phyloP scores from a whole-genome alignment of 73 alveolate species.

The Tetrahymena elliotti region DNA sequence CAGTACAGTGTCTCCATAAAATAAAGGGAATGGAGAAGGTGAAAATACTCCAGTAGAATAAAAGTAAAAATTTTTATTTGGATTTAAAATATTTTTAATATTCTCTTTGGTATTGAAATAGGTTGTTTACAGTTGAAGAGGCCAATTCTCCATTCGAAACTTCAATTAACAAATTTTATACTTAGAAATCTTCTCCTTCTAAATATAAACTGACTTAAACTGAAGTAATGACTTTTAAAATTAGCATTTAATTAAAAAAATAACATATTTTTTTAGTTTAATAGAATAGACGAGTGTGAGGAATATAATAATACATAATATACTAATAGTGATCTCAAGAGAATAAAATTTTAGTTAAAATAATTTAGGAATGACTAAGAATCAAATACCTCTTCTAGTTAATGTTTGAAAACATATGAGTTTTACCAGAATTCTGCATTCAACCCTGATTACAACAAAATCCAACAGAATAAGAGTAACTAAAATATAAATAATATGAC shows the following conservation, averaged over 20 bases:
- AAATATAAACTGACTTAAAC: not conserved
- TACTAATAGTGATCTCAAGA: not conserved
- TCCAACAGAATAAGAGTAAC: not conserved
- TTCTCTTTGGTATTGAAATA: no score
- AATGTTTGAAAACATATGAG: not conserved
- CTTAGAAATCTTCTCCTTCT: not conserved
- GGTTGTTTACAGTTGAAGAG: not conserved
- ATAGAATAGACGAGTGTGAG: not conserved
- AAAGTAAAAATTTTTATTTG: not conserved
- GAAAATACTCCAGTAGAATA: not conserved
- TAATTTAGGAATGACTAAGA: not conserved
- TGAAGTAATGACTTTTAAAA: not conserved
- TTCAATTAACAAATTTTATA: not conserved
- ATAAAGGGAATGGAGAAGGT: not conserved
- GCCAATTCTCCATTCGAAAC: not conserved
- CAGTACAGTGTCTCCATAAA: not conserved
- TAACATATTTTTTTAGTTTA: not conserved
- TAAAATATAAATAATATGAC: not conserved
- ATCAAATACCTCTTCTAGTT: not conserved
- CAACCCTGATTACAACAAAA: not conserved
- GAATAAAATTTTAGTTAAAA: not conserved
- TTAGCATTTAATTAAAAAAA: not conserved
- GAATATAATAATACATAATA: not conserved
- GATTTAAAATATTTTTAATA: no score
- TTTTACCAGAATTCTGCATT: not conserved